phyloP scores from a whole-genome alignment of 306 rosid species.

The Mucuna pruriens region DNA sequence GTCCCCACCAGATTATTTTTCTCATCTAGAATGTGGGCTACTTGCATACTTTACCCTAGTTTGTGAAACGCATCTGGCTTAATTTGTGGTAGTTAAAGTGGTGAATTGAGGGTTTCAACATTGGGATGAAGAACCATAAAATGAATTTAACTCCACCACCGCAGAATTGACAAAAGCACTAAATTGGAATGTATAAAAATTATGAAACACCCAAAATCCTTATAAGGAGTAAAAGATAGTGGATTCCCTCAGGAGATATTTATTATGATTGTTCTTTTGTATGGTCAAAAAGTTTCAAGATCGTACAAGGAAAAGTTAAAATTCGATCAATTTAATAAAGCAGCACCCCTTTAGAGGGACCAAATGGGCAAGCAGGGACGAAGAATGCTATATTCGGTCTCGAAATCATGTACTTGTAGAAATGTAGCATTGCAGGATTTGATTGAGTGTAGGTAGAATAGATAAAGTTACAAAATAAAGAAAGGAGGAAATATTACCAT shows the following conservation, averaged over 20 bases:
- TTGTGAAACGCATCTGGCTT: background rate
- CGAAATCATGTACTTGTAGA: constrained; percentile 32
- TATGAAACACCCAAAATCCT: background rate
- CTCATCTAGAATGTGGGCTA: constrained; percentile 27
- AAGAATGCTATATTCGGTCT: constrained; percentile 24
- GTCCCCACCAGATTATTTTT: background rate
- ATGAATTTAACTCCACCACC: background rate
- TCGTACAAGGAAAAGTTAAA: constrained; percentile 37
- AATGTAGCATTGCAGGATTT: constrained; percentile 4
- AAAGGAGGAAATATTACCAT: background rate
- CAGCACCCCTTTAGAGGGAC: constrained; percentile 25
- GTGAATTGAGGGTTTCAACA: constrained; percentile 23
- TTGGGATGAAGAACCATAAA: constrained; percentile 15
- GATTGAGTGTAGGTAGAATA: constrained; percentile 27
- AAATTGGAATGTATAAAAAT: background rate
- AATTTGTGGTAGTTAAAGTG: constrained; percentile 24
- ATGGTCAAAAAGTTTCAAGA: constrained; percentile 38
- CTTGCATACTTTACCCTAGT: background rate
- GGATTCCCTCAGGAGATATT: constrained; percentile 3
- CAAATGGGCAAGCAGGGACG: constrained; percentile 2
- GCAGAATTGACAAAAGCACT: constrained; percentile 28
- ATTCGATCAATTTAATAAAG: constrained; percentile 19
- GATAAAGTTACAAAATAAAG: background rate
- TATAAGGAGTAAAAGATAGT: background rate
- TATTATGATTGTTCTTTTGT: constrained; percentile 40